These are phyloP conservation scores for Trichoderma gracile DNA, from an alignment of 2,329 filamentous ascomycete genomes.

Conservation along the genomic window DNA sequence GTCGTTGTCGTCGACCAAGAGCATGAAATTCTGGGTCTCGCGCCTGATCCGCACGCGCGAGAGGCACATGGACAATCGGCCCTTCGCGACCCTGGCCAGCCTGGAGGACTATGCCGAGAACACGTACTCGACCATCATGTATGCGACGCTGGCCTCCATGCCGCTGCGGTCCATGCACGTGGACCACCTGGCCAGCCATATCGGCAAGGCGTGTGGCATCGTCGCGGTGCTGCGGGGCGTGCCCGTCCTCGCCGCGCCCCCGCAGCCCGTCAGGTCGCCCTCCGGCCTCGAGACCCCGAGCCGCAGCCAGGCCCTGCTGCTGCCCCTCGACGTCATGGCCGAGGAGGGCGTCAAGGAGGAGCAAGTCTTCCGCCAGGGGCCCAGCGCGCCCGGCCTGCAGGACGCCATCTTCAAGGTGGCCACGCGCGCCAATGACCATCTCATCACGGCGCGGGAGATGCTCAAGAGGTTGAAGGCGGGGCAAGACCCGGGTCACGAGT, in stretches of 20 bases:
- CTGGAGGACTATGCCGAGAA: constrained; percentile 91
- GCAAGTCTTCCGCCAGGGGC: constrained; percentile 79
- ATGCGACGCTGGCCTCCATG: constrained; percentile 78
- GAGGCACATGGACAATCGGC: constrained; percentile 78
- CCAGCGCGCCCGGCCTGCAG: constrained; percentile 74
- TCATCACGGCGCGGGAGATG: constrained; percentile 94
- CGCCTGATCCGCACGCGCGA: constrained; percentile 80
- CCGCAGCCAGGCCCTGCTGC: constrained; percentile 60
- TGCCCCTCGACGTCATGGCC: constrained; percentile 89
- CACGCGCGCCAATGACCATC: constrained; percentile 90
- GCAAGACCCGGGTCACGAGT: constrained; percentile 76
- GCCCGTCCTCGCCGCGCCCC: constrained; percentile 78
- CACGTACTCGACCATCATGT: constrained; percentile 90
- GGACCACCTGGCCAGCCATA: constrained; percentile 91
- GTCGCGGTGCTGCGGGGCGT: constrained; percentile 82
- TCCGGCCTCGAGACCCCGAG: constrained; percentile 41
- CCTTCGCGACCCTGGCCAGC: constrained; percentile 70
- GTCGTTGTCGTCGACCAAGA: constrained; percentile 45
- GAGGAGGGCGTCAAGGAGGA: constrained; percentile 80
- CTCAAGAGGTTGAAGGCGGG: constrained; percentile 75
- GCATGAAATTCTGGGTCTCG: constrained; percentile 70
- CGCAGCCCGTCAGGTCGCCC: constrained; percentile 50
- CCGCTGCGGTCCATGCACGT: constrained; percentile 79
- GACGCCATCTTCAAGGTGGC: constrained; percentile 92
- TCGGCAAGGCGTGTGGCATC: constrained; percentile 92